A percentile compares a stretch with the other conserved stretches of the same genome.
phyloP scores from a whole-genome alignment of 176 grass and related monocot genomes.

The Cenchrus fungigraminus region DNA sequence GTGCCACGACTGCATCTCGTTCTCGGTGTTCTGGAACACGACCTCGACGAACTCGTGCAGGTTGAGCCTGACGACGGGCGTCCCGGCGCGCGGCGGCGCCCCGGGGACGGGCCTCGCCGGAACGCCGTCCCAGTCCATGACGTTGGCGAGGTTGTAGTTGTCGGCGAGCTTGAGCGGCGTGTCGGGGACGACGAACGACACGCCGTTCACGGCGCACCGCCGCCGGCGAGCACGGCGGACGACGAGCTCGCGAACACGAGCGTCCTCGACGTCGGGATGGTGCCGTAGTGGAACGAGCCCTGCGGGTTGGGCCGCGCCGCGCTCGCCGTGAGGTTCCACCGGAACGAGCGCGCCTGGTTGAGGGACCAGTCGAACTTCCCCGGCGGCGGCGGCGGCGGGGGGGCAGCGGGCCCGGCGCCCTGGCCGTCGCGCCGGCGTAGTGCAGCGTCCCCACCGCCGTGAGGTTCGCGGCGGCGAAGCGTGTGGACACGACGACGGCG shows the following conservation, averaged over 20 bases:
- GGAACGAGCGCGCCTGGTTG: constrained; percentile 87
- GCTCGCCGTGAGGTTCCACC: constrained; percentile 32
- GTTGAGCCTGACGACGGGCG: constrained; percentile 66
- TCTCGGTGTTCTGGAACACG: constrained; percentile 86
- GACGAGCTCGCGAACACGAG: constrained; percentile 52
- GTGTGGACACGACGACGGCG: constrained; percentile 74
- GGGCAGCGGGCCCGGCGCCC: constrained; percentile 55
- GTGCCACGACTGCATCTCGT: constrained; percentile 56
- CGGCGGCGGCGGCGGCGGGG: constrained; percentile 44
- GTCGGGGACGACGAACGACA: no score
- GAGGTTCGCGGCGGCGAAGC: constrained; percentile 66
- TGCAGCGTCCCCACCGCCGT: constrained; percentile 59
- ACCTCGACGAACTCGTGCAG: constrained; percentile 89
- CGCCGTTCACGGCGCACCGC: no score
- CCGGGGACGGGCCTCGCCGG: no score
- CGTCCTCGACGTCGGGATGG: constrained; percentile 66
- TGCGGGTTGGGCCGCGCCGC: constrained; percentile 76
- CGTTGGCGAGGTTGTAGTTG: no score
- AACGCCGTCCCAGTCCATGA: no score
- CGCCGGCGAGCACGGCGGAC: no score
- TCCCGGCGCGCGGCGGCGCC: constrained; percentile 27
- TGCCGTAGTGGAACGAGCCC: constrained; percentile 49
- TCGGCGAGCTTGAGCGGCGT: no score
- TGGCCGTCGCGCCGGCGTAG: constrained; percentile 65
- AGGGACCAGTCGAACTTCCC: constrained; percentile 70